A percentile compares a stretch with the other conserved stretches of the same genome.
Evolutionary conservation across 164 flowering plant species (phyloP).

Genomic region (Dillenia turbinata): DNA sequence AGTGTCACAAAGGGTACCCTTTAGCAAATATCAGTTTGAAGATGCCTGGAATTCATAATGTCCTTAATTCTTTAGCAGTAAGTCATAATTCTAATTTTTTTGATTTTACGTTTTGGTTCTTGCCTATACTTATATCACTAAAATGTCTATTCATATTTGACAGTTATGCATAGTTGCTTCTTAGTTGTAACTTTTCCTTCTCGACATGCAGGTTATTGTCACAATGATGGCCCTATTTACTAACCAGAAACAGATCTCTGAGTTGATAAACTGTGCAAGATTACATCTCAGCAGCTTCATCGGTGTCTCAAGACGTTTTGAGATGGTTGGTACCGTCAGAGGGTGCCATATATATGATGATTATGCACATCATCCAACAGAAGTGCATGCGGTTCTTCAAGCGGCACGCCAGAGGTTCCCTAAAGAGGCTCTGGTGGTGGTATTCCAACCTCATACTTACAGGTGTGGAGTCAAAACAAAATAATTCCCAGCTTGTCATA

Average conservation of each 20-base stretch:
- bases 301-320: conserved; percentile 46
- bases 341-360: conserved; percentile 43
- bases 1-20: conserved; percentile 33
- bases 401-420: conserved; percentile 42
- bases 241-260: conserved; percentile 13
- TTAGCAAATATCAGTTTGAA: conserved; percentile 38
- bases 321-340: conserved; percentile 27
- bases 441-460: conserved; percentile 50
- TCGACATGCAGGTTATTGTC: conserved; percentile 33
- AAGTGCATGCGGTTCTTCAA: conserved; percentile 38
- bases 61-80: conserved; percentile 47
- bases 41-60: conserved; percentile 42
- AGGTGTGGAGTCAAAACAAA: conserved; percentile 22
- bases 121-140: neutral
- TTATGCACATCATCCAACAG: conserved; percentile 56
- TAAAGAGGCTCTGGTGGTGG: conserved; percentile 22
- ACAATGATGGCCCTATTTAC: conserved; percentile 18
- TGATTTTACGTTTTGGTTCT: neutral
- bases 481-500: neutral
- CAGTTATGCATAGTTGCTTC: neutral
- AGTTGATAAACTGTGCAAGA: conserved; percentile 17
- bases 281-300: conserved; percentile 26
- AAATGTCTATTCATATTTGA: neutral
- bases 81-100: conserved; percentile 9
- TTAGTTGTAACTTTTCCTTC: neutral